Evolutionary conservation across 1,284 basidiomycete species (phyloP).

Genomic region (Tetrapyrgos nigripes): DNA sequence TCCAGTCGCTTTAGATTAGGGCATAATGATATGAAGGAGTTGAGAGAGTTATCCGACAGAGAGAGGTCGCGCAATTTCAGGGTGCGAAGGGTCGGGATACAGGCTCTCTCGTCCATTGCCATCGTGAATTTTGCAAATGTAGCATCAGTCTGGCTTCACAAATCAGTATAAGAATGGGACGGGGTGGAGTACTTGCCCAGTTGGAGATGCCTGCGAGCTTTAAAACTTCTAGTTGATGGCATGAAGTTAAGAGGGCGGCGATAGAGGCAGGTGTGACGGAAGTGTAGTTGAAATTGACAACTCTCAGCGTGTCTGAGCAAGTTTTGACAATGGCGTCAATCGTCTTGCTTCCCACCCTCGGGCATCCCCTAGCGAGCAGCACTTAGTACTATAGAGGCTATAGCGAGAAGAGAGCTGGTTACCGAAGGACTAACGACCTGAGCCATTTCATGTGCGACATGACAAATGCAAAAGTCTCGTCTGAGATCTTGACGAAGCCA

Average conservation of each 20-base stretch:
- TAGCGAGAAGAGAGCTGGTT: slow-evolving; percentile 18
- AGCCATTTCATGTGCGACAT: slow-evolving; percentile 52
- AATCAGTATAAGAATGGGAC: slow-evolving; percentile 2
- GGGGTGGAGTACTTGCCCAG: slow-evolving; percentile 50
- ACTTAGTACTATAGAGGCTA: slow-evolving; percentile 1
- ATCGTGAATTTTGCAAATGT: slow-evolving; percentile 54
- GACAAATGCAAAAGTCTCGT: slow-evolving; percentile 56
- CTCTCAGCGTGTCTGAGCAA: slow-evolving; percentile 51
- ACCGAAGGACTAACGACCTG: slow-evolving; percentile 61
- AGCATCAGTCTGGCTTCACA: slow-evolving; percentile 56
- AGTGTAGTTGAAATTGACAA: slow-evolving; percentile 69
- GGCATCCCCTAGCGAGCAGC: slow-evolving; percentile 53
- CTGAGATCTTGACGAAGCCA: slow-evolving; percentile 58
- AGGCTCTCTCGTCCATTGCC: slow-evolving; percentile 32
- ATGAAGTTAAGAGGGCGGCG: slow-evolving; percentile 47
- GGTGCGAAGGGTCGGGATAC: slow-evolving; percentile 49
- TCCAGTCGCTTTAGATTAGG: slow-evolving; percentile 63
- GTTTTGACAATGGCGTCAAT: slow-evolving; percentile 46
- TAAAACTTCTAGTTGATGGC: slow-evolving; percentile 55
- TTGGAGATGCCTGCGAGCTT: slow-evolving; percentile 68
- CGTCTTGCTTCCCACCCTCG: slow-evolving; percentile 59
- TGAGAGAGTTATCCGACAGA: slow-evolving; percentile 56
- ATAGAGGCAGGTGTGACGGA: slow-evolving; percentile 56
- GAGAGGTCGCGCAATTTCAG: slow-evolving; percentile 66
- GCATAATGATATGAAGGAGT: slow-evolving; percentile 48